Evolutionary conservation across 2,329 filamentous ascomycete species (phyloP).

Genomic region (Colletotrichum costaricense): DNA sequence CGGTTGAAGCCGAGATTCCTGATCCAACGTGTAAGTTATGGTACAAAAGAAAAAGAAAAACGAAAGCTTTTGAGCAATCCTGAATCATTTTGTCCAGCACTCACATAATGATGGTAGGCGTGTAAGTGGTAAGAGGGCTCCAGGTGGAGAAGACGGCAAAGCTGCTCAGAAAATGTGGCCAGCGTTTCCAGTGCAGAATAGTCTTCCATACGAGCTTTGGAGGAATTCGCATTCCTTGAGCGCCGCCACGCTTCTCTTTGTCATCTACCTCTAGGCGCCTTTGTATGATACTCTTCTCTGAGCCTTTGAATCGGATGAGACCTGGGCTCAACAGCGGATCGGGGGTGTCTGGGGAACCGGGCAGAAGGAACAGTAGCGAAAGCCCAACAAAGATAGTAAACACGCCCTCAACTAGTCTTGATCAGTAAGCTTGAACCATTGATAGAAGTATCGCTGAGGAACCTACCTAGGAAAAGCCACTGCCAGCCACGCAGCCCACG

Average conservation of each 20-base stretch:
- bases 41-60: too few species aligned
- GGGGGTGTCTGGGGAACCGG: slow-evolving; percentile 53
- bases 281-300: slow-evolving; percentile 47
- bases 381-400: slow-evolving; percentile 54
- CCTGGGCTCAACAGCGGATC: slow-evolving; percentile 51
- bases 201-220: slow-evolving; percentile 54
- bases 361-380: slow-evolving; percentile 53
- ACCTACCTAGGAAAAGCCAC: slow-evolving; percentile 59
- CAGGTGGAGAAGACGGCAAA: slow-evolving; percentile 64
- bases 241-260: slow-evolving; percentile 43
- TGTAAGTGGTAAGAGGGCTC: slow-evolving; percentile 63
- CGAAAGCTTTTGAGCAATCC: too few species aligned
- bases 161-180: slow-evolving; percentile 60
- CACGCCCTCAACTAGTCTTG: slow-evolving; percentile 53
- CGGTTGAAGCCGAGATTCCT: slow-evolving; percentile 57
- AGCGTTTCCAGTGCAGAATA: slow-evolving; percentile 55
- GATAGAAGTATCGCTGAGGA: rapidly evolving
- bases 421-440: neutral
- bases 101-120: slow-evolving; percentile 56
- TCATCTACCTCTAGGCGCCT: slow-evolving; percentile 49
- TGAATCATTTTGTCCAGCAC: too few species aligned
- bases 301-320: slow-evolving; percentile 48
- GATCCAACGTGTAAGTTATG: neutral
- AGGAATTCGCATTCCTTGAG: slow-evolving; percentile 50
- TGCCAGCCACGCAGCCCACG: slow-evolving; percentile 59